Evolutionary conservation across 345 rosid species (phyloP), one percentile per base, ranked within the genome.

Genomic region (Anacardium occidentale): DNA sequence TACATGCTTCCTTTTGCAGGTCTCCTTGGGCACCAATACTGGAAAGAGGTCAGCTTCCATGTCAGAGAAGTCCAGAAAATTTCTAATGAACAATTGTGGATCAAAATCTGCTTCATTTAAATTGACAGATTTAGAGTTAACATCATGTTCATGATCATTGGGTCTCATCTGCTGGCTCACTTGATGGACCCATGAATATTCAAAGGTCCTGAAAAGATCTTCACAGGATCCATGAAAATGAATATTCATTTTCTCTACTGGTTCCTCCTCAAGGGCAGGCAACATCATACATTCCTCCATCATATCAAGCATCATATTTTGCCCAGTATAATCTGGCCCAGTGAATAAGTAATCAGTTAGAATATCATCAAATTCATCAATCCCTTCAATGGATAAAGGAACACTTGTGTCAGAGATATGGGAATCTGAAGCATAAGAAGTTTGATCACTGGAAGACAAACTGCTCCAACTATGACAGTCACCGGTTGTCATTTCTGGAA

Each of bases 11-110:
- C 83, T 82, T 77, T 75, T 77, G 68, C 76, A 34, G 69, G 83
- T 75, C 64, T 87, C 92, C 74, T 74, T 85, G 13, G 82, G 78
- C 18, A 50, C 58, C 56, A 73, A 42, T 54, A 65, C 63, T 6
- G 93, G 87, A 64, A 74, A 83, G 74, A 80, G 82, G 74, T 78
- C 83, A 61, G 93, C 80, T 29, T 80, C 92, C 71, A 82, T 85
- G 58, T 89, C 92, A 7, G 97, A 89, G 74, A 93, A 79, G 80
- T 91, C 95, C 48, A 93, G 91, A 78, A 88, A 83, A 81, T 80
- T 93, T 79, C 76, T 91, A 37, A 91, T 88, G 53, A 88, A 91
- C 21, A 82, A 86, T 55, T 88, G 93, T 62, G 98, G 93, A 61
- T 93, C 97, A 79, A 93, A 91, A 34, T 86, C 95, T 25, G 78